Evolutionary conservation across 2,329 filamentous ascomycete species (phyloP), one percentile per base, ranked within the genome.

Genomic region (Cyanodermella asteris): DNA sequence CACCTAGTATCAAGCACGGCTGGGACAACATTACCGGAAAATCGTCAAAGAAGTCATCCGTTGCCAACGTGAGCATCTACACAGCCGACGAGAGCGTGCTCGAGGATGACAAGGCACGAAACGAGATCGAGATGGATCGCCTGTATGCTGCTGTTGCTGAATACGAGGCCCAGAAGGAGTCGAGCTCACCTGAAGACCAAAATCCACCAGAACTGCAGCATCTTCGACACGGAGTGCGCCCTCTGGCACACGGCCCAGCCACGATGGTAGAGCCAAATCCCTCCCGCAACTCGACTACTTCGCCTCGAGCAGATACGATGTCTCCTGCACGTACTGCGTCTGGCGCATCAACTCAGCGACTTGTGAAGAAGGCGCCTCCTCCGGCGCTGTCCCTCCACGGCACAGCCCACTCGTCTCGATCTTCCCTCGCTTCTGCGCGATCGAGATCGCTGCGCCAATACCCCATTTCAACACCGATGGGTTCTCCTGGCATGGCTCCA

Each of bases 131-230:
- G 45, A 69, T 93, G 47, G 81, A 91, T 46, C 69, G 77, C 38
- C 69, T 94, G 45, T 94, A 93, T 50, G 80, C 72, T 32, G 74
- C 81, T 36, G 82, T 91, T 34, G 74, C 91, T 70, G 78, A 81
- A 46, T 76, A 91, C 38, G 82, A 93, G 34, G 60, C 57, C 22
- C 50, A 54, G 33, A 59, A 55, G 31, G 29, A 30, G 16, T 34
- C 34, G 7, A 20, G 28, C 7, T 31, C 32, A 11, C 18, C 24
- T 6, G 19, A 30, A 6, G 18, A 28, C 13, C 13, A 42, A 34
- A 24, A 34, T 20, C 36, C 43, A 14, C 39, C 40, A 16, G 42
- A 45, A 26, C 36, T 45, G 18, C 38, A 39, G 23, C 37, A 45
- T 31, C 34, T 42, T 13, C 34, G 36, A 26, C n/a, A 26, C 31